phyloP scores from a whole-genome alignment of 208 protist species.

The Crithidia fasciculata region DNA sequence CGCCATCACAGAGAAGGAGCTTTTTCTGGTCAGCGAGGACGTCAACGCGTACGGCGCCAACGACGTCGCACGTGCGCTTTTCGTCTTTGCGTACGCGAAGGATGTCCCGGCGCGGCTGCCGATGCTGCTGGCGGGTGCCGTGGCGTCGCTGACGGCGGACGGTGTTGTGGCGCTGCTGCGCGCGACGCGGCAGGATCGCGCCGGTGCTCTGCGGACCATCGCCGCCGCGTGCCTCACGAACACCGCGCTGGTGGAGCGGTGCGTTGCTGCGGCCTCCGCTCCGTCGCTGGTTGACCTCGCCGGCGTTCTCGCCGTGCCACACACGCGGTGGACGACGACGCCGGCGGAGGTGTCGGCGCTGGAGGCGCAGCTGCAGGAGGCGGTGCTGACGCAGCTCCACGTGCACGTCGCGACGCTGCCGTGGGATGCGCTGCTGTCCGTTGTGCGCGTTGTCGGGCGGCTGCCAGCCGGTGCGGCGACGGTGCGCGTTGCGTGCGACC shows the following conservation, averaged over 20 bases:
- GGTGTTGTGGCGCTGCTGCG: slow-evolving; percentile 49
- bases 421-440: slow-evolving; percentile 24
- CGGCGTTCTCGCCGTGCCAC: slow-evolving; percentile 27
- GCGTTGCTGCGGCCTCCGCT: slow-evolving; percentile 27
- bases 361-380: slow-evolving; percentile 18
- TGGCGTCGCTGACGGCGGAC: slow-evolving; percentile 17
- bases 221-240: slow-evolving; percentile 9
- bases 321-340: slow-evolving; percentile 28
- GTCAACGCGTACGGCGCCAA: slow-evolving; percentile 17
- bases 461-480: slow-evolving; percentile 2
- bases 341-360: background rate
- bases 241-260: slow-evolving; percentile 1
- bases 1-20: slow-evolving; percentile 30
- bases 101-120: slow-evolving; percentile 21
- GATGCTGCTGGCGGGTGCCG: background rate
- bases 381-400: slow-evolving; percentile 12
- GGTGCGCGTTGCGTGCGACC: slow-evolving; percentile 3
- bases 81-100: slow-evolving; percentile 19
- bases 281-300: slow-evolving; percentile 34
- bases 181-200: slow-evolving; percentile 36
- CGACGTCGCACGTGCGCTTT: slow-evolving; percentile 25
- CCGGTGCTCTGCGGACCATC: slow-evolving; percentile 28
- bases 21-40: slow-evolving; percentile 23
- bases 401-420: slow-evolving; percentile 22
- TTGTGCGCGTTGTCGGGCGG: slow-evolving; percentile 11